Conservation (phyloP, 1,139 yeast species). For the Geotrichum klebahnii region DNA sequence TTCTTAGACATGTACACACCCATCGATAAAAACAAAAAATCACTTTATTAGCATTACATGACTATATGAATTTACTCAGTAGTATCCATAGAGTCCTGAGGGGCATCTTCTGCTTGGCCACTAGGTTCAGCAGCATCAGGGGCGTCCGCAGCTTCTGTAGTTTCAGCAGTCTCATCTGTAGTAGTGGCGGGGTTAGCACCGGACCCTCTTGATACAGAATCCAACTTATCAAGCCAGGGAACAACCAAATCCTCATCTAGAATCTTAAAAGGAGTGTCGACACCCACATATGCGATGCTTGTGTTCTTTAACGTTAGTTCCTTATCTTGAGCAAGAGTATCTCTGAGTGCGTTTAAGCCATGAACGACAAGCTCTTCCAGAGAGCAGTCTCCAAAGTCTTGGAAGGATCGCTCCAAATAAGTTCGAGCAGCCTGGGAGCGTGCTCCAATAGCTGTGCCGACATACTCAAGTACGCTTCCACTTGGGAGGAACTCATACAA, state of each 20-base stretch:
- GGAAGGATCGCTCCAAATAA: slow-evolving; percentile 80
- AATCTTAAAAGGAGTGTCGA: slow-evolving; percentile 64
- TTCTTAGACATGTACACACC: no score
- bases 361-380: slow-evolving; percentile 76
- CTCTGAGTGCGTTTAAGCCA: slow-evolving; percentile 89
- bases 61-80: slow-evolving; percentile 23
- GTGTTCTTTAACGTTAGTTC: slow-evolving; percentile 82
- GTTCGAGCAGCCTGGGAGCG: slow-evolving; percentile 98
- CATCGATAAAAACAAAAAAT: no score
- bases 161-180: slow-evolving; percentile 25
- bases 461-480: slow-evolving; percentile 86
- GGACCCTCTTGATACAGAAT: slow-evolving; percentile 46
- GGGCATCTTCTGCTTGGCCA: slow-evolving; percentile 14
- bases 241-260: slow-evolving; percentile 86
- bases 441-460: slow-evolving; percentile 96
- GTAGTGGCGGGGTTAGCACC: slow-evolving; percentile 24
- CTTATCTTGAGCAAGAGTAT: slow-evolving; percentile 89
- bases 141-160: slow-evolving; percentile 24
- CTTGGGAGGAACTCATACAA: slow-evolving; percentile 93
- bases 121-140: slow-evolving; percentile 19
- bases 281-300: slow-evolving; percentile 86
- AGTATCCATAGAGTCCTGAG: slow-evolving; percentile 27
- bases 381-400: slow-evolving; percentile 56
- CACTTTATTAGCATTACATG: not conserved
- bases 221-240: slow-evolving; percentile 66